Evolutionary conservation across 176 grass and related monocot species (phyloP), one percentile per base, ranked within the genome.

Genomic region (Phyllostachys edulis): DNA sequence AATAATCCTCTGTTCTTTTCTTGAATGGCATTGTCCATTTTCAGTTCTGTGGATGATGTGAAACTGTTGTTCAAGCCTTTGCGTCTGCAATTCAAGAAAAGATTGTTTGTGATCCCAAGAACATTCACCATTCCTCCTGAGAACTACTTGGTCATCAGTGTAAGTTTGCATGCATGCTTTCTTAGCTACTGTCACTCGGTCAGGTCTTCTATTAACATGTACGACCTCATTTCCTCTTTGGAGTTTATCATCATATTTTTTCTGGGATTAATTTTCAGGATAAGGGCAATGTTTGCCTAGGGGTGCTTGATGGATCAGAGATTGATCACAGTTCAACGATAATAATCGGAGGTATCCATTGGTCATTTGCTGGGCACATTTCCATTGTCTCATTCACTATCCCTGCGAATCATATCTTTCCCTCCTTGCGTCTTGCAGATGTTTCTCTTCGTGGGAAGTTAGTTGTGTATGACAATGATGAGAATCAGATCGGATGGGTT

Each of bases 241-340:
- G 61, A 67, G 16, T 41, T 36, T 9, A 41, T 18, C 8, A 9
- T 52, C 57, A 80, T 71, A 62, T 54, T 72, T 63, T 64, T 37
- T 27, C 0, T 6, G 20, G 2, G 6, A 71, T 16, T 72, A 63
- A 45, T 89, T 66, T 90, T 70, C 88, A 99, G 96, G 84, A 92
- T 16, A 92, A 92, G 66, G 93, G 91, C 50, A 96, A 94, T 80
- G 74, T 99, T 39, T 99, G 96, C 84, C 84, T 99, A 74, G 93
- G 96, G 17, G 83, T 99, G 16, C 78, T 99, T 24, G 85, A 94
- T 69, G 96, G 91, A 85, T 89, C 83, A 61, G 67, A 79, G 13
- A 85, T 92, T 17, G 87, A 88, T 80, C 90, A 87, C 45, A 88
- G 90, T 20, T 88, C 90, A 44, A 85, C 76, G 20, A 89, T 99